These are phyloP conservation scores for Wickerhamomyces strasburgensis DNA, from an alignment of 805 yeast species.

Conservation along the genomic window DNA sequence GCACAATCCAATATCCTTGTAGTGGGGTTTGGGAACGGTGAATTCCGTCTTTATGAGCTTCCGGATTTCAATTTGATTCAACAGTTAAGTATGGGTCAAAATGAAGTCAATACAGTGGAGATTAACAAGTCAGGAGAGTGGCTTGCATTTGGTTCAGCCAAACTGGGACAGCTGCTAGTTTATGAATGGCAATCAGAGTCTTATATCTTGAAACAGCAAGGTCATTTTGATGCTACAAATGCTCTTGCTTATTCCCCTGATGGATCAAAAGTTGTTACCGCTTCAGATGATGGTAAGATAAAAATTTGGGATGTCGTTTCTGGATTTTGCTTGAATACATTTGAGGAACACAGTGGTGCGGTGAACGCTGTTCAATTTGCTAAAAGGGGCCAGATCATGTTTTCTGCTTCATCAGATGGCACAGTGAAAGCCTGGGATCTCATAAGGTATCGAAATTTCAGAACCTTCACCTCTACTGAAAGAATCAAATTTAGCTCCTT, in stretches of 20 bases:
- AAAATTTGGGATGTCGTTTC: constrained; percentile 93
- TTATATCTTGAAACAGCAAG: constrained; percentile 91
- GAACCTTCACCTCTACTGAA: constrained; percentile 89
- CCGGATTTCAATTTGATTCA: constrained; percentile 79
- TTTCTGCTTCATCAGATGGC: constrained; percentile 91
- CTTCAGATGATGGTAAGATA: constrained; percentile 94
- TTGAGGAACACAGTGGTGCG: constrained; percentile 84
- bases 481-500: constrained; percentile 81
- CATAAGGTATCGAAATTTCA: constrained; percentile 85
- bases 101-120: constrained; percentile 75
- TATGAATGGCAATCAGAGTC: constrained; percentile 99
- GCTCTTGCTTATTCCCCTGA: constrained; percentile 88
- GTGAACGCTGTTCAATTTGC: constrained; percentile 88
- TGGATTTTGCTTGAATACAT: constrained; percentile 90
- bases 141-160: constrained; percentile 91
- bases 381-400: constrained; percentile 83
- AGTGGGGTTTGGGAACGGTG: constrained; percentile 87
- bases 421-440: constrained; percentile 98
- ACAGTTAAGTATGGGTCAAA: constrained; percentile 87
- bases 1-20: constrained; percentile 64
- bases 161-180: constrained; percentile 87
- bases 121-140: constrained; percentile 89
- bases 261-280: constrained; percentile 88
- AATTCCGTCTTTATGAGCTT: constrained; percentile 84
- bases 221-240: constrained; percentile 90